Conservation (phyloP, 2,329 filamentous ascomycete species). For the Sarocladium oryzae region DNA sequence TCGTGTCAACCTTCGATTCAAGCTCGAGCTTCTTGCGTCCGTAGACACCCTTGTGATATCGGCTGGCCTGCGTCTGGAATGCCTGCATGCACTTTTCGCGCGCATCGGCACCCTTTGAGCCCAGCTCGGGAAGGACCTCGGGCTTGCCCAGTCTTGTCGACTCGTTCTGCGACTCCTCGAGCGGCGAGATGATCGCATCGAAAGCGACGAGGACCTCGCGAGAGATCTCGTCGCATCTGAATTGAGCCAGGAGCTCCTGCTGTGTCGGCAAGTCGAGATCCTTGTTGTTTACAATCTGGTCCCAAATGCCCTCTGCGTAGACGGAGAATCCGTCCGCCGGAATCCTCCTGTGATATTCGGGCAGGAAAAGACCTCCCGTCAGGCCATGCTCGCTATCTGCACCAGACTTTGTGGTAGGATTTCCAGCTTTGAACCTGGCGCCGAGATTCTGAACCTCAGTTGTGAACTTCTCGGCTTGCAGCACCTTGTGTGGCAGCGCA, state of each 20-base stretch:
- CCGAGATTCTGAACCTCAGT: slow-evolving; percentile 74
- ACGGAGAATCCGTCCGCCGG: slow-evolving; percentile 94
- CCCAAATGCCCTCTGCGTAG: slow-evolving; percentile 93
- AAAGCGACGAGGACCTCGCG: slow-evolving; percentile 81
- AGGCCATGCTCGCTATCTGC: slow-evolving; percentile 63
- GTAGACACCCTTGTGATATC: slow-evolving; percentile 96
- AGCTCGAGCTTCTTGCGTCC: slow-evolving; percentile 78
- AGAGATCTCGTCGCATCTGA: slow-evolving; percentile 94
- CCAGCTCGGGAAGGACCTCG: slow-evolving; percentile 67
- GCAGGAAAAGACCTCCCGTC: slow-evolving; percentile 76
- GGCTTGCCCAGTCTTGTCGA: slow-evolving; percentile 66
- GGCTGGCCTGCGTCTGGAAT: slow-evolving; percentile 86
- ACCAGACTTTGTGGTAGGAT: slow-evolving; percentile 59
- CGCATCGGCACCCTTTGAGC: slow-evolving; percentile 63
- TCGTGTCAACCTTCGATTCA: slow-evolving; percentile 77
- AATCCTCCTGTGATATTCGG: slow-evolving; percentile 92
- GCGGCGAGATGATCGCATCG: slow-evolving; percentile 70
- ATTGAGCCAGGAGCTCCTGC: slow-evolving; percentile 93
- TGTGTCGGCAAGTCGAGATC: slow-evolving; percentile 94
- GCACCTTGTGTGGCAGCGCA: slow-evolving; percentile 90
- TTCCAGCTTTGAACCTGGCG: slow-evolving; percentile 74
- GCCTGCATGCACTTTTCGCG: slow-evolving; percentile 67
- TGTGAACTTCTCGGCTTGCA: slow-evolving; percentile 87
- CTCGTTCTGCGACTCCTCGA: slow-evolving; percentile 81
- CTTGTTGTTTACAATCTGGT: slow-evolving; percentile 98